Evolutionary conservation across 495 filamentous ascomycete genomes (phyloP).

Genomic region (Beverwykella pulmonaria): DNA sequence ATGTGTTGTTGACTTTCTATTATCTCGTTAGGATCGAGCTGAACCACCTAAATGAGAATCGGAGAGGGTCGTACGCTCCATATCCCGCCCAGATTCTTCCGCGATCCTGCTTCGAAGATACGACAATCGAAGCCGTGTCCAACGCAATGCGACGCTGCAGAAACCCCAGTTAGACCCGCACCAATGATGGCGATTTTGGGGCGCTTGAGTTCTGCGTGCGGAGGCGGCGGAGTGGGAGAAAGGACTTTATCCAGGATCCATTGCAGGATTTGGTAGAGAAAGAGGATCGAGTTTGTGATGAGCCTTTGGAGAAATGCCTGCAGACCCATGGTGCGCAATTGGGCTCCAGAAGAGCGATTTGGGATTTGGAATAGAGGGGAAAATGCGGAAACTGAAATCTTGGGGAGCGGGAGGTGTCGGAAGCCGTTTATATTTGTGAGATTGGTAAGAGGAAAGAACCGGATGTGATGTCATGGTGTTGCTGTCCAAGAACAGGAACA

Average conservation of each 20-base stretch:
- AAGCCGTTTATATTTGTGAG: no score
- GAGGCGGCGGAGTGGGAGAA: slow-evolving; percentile 67
- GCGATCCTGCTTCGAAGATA: slow-evolving; percentile 71
- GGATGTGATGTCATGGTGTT: slow-evolving; percentile 23
- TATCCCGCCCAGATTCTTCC: slow-evolving; percentile 72
- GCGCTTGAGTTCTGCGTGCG: slow-evolving; percentile 53
- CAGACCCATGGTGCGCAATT: slow-evolving; percentile 25
- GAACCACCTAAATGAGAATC: slow-evolving; percentile 4
- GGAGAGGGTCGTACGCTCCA: slow-evolving; percentile 60
- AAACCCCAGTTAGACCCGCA: slow-evolving; percentile 80
- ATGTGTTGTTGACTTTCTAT: slow-evolving; percentile 77
- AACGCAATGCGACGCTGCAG: slow-evolving; percentile 79
- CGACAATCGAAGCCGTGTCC: slow-evolving; percentile 83
- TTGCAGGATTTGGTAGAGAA: slow-evolving; percentile 70
- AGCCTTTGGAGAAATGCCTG: slow-evolving; percentile 13
- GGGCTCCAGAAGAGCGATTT: background rate
- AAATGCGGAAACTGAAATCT: background rate
- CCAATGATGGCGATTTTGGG: slow-evolving; percentile 82
- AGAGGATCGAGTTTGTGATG: slow-evolving; percentile 51
- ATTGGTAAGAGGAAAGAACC: no score
- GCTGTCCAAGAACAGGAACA: background rate
- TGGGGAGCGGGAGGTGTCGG: background rate
- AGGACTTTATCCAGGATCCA: slow-evolving; percentile 66
- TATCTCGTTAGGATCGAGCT: slow-evolving; percentile 4
- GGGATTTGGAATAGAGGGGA: background rate